Percentiles rank a stretch among this genome's conserved stretches.
These are phyloP conservation scores for Fusarium graminum DNA, from an alignment of 2,329 filamentous ascomycete genomes.

Conservation along the genomic window DNA sequence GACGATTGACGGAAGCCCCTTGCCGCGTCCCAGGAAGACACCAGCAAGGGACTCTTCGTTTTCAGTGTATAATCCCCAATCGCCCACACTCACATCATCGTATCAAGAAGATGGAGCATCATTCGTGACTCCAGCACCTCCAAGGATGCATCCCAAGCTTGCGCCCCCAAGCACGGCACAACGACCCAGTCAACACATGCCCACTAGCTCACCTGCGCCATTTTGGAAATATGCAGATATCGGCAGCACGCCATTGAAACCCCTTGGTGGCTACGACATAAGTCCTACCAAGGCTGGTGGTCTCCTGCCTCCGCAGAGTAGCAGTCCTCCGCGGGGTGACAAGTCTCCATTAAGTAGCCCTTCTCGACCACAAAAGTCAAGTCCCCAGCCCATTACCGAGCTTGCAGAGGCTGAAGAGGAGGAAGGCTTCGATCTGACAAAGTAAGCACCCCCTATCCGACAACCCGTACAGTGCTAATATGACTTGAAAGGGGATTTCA, in stretches of 20 bases:
- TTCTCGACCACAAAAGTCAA: conserved; percentile 57
- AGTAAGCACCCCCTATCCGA: conserved; percentile 56
- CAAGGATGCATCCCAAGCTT: conserved; percentile 78
- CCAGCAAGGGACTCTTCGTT: conserved; percentile 60
- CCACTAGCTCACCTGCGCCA: conserved; percentile 84
- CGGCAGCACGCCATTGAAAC: conserved; percentile 76
- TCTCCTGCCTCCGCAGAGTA: conserved; percentile 64
- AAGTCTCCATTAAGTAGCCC: conserved; percentile 69
- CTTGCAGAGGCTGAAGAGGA: conserved; percentile 60
- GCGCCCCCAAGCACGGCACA: conserved; percentile 85
- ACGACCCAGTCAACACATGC: conserved; percentile 86
- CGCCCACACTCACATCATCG: conserved; percentile 72
- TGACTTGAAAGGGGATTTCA: conserved; percentile 68
- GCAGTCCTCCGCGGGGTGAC: conserved; percentile 65
- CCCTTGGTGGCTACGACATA: conserved; percentile 63
- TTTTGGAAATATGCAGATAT: conserved; percentile 91
- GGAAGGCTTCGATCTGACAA: conserved; percentile 69
- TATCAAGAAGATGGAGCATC: conserved; percentile 72
- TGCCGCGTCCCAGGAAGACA: conserved; percentile 69
- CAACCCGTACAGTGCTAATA: conserved; percentile 27
- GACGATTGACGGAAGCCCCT: conserved; percentile 70
- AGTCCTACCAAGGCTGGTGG: conserved; percentile 68
- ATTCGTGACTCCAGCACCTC: conserved; percentile 79
- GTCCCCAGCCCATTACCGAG: conserved; percentile 48
- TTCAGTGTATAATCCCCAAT: conserved; percentile 67